Evolutionary conservation across 345 rosid species (phyloP), one percentile per base, ranked within the genome.

Genomic region (Triadica sebifera): DNA sequence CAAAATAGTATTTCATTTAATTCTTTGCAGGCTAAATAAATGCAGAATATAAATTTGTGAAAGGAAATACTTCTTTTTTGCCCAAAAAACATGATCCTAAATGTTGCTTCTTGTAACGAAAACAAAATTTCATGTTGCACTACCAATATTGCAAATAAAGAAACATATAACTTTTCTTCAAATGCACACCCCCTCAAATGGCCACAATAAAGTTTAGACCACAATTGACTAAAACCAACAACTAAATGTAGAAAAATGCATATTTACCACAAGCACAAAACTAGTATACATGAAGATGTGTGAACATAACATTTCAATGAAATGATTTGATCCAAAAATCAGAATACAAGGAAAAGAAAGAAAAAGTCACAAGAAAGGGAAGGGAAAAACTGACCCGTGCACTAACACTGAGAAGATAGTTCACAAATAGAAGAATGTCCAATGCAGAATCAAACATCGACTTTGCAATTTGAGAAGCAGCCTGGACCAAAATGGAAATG

Each of bases 371-470:
- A 39, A 56, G 47, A 58, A 24, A 70, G 15, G 10, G 55, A n/a
- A 22, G 20, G 16, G 12, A 20, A 19, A 70, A 77, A 75, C 94
- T 81, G 61, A 94, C 98, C 97, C 90, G 96, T 64, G 88, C 92
- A 79, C 94, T 76, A 43, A 89, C 70, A 80, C 79, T 86, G 74
- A 86, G 84, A 84, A 95, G 86, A 88, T 95, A 95, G 85, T 81
- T 86, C 65, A 91, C 75, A 78, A 93, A 88, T 58, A 95, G 89
- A 72, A 89, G 91, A 77, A 90, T 74, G 71, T 93, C 96, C 57
- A 86, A 75, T 62, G 99, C 88, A 73, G 91, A 89, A 84, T 93
- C 98, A 81, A 93, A 88, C 97, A 93, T 95, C 67, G 79, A 81
- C 85, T 84, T 89, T 17, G 88, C 90, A 85, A 90, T 86, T 87